Conservation (phyloP, 1,284 basidiomycete species). For the Veloboletus limbatus region DNA sequence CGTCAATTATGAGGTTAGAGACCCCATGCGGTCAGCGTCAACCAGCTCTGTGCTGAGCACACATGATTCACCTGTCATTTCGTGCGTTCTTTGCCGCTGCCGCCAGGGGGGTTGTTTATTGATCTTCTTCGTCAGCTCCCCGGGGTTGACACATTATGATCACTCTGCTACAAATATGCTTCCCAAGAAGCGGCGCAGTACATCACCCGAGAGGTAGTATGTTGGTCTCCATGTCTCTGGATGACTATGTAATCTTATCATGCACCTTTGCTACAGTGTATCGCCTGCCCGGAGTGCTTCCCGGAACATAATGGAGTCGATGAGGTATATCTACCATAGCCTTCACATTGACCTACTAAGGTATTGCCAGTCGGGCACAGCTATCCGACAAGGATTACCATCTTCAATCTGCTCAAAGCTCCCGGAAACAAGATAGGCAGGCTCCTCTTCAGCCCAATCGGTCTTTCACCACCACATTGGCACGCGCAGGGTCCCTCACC, state of each 20-base stretch:
- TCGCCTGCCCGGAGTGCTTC: conserved; percentile 13
- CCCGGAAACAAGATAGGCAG: conserved; percentile 12
- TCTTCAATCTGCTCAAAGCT: conserved; percentile 8
- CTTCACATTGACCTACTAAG: conserved; percentile 11
- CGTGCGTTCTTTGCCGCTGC: conserved; percentile 27
- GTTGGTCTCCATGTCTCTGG: conserved; percentile 10
- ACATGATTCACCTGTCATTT: conserved; percentile 28
- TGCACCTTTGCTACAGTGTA: conserved; percentile 12
- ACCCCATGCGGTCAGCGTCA: conserved; percentile 34
- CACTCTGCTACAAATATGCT: conserved; percentile 30
- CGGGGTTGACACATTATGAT: conserved; percentile 27
- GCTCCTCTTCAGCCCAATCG: conserved; percentile 8
- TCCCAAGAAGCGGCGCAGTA: conserved; percentile 34
- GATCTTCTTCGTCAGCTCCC: conserved; percentile 26
- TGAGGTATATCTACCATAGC: conserved; percentile 23
- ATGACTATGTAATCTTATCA: conserved; percentile 12
- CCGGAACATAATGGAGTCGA: conserved; percentile 24
- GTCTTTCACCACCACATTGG: conserved; percentile 4
- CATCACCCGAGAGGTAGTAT: conserved; percentile 32
- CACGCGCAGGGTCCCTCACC: conserved; percentile 22
- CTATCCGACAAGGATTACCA: conserved; percentile 21
- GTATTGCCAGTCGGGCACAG: conserved; percentile 19
- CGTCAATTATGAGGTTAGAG: conserved; percentile 36
- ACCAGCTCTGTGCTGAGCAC: conserved; percentile 31
- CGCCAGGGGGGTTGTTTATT: conserved; percentile 15